Evolutionary conservation across 2,329 filamentous ascomycete genomes (phyloP).

Genomic region (Gaeumannomyces tritici): DNA sequence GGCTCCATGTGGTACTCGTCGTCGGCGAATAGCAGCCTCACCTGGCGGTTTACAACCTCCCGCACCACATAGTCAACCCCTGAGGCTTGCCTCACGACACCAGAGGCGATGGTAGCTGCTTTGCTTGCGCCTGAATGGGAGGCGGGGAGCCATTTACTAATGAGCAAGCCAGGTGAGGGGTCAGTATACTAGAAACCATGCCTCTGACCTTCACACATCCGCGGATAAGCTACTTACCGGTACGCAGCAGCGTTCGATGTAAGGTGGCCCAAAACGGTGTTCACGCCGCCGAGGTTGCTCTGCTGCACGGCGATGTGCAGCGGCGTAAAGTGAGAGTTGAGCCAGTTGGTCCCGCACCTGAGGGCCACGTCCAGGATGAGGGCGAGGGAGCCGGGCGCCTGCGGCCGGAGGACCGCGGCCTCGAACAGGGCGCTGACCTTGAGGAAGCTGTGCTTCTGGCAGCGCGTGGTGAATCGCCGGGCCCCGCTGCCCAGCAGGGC

Average conservation of each 20-base stretch:
- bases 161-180: not conserved
- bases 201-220: no score
- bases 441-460: not conserved
- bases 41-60: not conserved
- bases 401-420: not conserved
- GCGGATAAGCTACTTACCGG: not conserved
- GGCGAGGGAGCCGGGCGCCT: not conserved
- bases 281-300: not conserved
- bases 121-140: not conserved
- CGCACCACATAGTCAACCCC: not conserved
- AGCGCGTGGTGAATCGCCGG: not conserved
- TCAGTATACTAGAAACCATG: not conserved
- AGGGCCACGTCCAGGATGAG: not conserved
- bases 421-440: not conserved
- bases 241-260: not conserved
- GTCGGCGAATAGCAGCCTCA: not conserved
- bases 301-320: not conserved
- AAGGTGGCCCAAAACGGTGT: not conserved
- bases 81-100: not conserved
- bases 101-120: not conserved
- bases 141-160: not conserved
- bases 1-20: not conserved
- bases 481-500: constrained; percentile 5
- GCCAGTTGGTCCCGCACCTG: not conserved
- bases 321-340: constrained; percentile 1